These are phyloP conservation scores for Terana coerulea DNA, from an alignment of 768 basidiomycete genomes.

Conservation along the genomic window DNA sequence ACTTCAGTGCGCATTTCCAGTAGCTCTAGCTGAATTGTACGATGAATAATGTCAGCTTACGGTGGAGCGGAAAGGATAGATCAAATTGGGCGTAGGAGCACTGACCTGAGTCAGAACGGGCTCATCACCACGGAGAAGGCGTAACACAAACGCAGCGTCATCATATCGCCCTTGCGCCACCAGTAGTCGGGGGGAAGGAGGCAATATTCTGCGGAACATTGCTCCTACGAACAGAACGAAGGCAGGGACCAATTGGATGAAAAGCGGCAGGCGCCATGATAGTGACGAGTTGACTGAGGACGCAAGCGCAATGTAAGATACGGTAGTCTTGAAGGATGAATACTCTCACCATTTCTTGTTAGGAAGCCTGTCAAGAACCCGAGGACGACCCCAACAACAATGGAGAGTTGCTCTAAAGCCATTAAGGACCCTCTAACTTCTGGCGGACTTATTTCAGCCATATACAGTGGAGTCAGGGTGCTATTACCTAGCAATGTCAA, in stretches of 20 bases:
- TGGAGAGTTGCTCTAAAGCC: constrained; percentile 76
- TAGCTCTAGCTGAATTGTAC: constrained; percentile 72
- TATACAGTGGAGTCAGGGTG: constrained; percentile 78
- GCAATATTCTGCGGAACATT: constrained; percentile 37
- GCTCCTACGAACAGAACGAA: constrained; percentile 60
- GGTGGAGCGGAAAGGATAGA: neutral
- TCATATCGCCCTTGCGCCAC: constrained; percentile 50
- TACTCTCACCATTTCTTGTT: constrained; percentile 55
- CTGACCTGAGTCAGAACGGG: neutral
- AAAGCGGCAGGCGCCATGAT: constrained; percentile 79
- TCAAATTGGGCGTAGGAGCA: constrained; percentile 41
- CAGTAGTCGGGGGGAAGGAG: constrained; percentile 59
- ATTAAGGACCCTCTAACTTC: constrained; percentile 77
- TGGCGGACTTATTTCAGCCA: constrained; percentile 81
- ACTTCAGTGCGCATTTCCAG: constrained; percentile 74
- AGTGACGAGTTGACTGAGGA: constrained; percentile 30
- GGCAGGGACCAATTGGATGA: constrained; percentile 68
- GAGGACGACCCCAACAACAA: constrained; percentile 76
- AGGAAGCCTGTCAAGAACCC: constrained; percentile 83
- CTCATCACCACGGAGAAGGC: constrained; percentile 1
- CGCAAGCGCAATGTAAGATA: too few relatives aligned
- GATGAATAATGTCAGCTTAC: neutral
- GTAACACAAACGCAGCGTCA: constrained; percentile 39
- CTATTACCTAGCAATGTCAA: constrained; percentile 30
- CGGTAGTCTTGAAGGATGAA: too few relatives aligned